Evolutionary conservation across 495 filamentous ascomycete species (phyloP), one percentile per base, ranked within the genome.

Genomic region (Penicillium ochrochloron): DNA sequence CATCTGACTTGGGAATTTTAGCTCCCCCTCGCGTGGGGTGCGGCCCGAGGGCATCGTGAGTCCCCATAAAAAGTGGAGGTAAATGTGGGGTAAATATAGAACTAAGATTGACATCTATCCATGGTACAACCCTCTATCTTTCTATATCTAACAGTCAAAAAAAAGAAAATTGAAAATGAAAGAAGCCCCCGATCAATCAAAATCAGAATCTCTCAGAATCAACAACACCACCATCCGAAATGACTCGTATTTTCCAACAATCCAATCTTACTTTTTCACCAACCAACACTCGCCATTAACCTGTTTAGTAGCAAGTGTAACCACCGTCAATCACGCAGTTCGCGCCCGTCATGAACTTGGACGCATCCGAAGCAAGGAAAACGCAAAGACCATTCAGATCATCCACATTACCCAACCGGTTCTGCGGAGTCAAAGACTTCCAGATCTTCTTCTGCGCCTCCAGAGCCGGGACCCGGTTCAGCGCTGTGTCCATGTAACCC

Each of bases 351-450:
- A 88, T 94, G 73, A 91, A 96, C 59, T 85, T 90, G n/a, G 84
- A 82, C 6, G 92, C 91, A 74, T 94, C 91, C 17, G 85, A 89
- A 3, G 90, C 90, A 57, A 95, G 75, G 69, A 92, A 95, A 4
- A 95, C 70, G 70, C 89, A 95, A 1, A 86, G 89, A 1, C 92
- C 92, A 78, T 94, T 95, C 55, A 96, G 78, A 77, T 96, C 92
- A 34, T 80, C 79, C 0, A 85, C 79, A 25, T 70, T 41, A 12
- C 55, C 70, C 51, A 72, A 64, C 0, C 72, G 65, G 14, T 88
- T 87, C 86, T 94, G 86, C 2, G 92, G 92, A 23, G 88, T 93
- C 7, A 65, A 34, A 14, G 21, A 51, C 34, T 59, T 64, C 69
- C 64, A 72, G 10, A 61, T 41, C 19, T 59, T 63, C 57, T 69